These are phyloP conservation scores for Penicillium fuscoglaucum DNA, from an alignment of 2,329 filamentous ascomycete genomes.

Conservation along the genomic window DNA sequence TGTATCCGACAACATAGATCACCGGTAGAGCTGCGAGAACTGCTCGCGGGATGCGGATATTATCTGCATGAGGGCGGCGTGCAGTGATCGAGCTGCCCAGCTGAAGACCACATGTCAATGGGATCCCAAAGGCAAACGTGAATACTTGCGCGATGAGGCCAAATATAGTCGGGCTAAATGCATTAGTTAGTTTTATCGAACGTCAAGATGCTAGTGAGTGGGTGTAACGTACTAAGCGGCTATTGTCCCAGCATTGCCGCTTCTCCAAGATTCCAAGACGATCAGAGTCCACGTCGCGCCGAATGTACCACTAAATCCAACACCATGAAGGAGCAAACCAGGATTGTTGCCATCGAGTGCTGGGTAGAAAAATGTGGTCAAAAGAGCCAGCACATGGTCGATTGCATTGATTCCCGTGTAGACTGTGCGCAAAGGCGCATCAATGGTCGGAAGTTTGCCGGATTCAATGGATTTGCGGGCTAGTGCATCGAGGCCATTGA, in stretches of 20 bases:
- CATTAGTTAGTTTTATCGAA: conserved; percentile 10
- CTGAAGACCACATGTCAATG: conserved; percentile 47
- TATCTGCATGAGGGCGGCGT: conserved; percentile 35
- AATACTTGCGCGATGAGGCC: conserved; percentile 46
- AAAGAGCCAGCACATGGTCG: conserved; percentile 33
- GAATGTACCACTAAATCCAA: conserved; percentile 45
- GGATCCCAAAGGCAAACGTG: conserved; percentile 47
- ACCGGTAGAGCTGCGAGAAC: conserved; percentile 42
- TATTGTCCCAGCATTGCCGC: conserved; percentile 45
- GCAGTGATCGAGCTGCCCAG: conserved; percentile 46
- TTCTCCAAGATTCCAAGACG: conserved; percentile 47
- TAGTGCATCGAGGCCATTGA: conserved; percentile 33
- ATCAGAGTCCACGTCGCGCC: conserved; percentile 47
- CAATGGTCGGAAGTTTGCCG: conserved; percentile 28
- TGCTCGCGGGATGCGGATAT: conserved; percentile 35
- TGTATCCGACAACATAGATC: conserved; percentile 46
- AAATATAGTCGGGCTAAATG: conserved; percentile 37
- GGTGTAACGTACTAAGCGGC: conserved; percentile 44
- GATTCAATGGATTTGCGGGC: conserved; percentile 22
- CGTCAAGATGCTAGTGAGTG: conserved; percentile 5
- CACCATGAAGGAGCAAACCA: conserved; percentile 37
- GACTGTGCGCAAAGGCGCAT: conserved; percentile 31
- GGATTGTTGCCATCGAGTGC: conserved; percentile 41
- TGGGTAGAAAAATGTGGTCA: conserved; percentile 45
- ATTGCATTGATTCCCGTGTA: conserved; percentile 38